Conservation (phyloP, 768 basidiomycete species). For the Roridomyces roridus region DNA sequence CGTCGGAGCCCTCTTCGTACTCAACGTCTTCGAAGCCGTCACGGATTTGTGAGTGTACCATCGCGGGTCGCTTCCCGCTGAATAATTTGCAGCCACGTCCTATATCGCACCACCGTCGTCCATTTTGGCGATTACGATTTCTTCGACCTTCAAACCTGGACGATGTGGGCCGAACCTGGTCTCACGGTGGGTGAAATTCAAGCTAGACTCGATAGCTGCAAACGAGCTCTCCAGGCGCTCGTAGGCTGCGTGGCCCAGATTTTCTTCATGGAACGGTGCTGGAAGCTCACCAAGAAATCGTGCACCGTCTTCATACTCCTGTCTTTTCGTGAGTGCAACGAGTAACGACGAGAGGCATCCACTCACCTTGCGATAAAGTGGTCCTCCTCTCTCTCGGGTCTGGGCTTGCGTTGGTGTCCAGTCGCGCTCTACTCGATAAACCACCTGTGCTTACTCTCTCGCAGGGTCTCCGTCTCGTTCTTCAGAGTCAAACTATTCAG, state of each 20-base stretch:
- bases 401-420: slow-evolving; percentile 2
- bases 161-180: slow-evolving; percentile 15
- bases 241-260: slow-evolving; percentile 7
- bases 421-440: no score
- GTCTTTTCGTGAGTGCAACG: not conserved
- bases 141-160: slow-evolving; percentile 18
- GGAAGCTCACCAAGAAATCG: not conserved
- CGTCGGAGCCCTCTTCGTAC: not conserved
- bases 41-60: slow-evolving; percentile 6
- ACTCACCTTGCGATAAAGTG: no score
- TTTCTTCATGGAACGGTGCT: slow-evolving; percentile 6
- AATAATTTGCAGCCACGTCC: not conserved
- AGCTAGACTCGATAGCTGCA: not conserved
- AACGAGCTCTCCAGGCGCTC: not conserved
- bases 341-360: no score
- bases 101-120: not conserved
- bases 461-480: slow-evolving; percentile 1
- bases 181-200: not conserved
- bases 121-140: not conserved
- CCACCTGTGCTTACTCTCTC: no score
- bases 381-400: slow-evolving; percentile 1
- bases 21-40: slow-evolving; percentile 8
- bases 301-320: not conserved
- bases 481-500: not conserved
- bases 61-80: not conserved